Base-by-base conservation (phyloP, 225 moss, liverwort and hornwort species). In the Sphagnum contortum region DNA sequence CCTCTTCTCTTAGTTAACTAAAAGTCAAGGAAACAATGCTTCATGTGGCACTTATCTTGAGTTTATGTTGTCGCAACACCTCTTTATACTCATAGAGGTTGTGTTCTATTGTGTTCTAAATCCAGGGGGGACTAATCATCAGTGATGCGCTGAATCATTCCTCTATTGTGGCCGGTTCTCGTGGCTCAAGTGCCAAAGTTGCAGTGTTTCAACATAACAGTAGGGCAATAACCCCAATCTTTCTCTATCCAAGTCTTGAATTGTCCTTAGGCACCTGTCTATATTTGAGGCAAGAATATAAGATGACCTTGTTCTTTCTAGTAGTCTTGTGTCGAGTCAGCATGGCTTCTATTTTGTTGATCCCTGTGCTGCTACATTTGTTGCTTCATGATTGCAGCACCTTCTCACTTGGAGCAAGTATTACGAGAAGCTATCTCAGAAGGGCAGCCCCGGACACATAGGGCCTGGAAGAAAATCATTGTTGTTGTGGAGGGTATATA, bases 381-480 rank as follows among this genome's bases (percentile, higher is more conserved):
- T 29, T 29, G 29, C 29, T 29, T 29, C 49, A 7, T 62, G 45
- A 14, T 55, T 79, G 61, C 69, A 79, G 95, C 73, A 72, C 87
- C 96, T 2, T 82, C 88, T 12, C 90, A 96, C 66, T 74, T 96
- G 62, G 92, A 90, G 71, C 80, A 87, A 80, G 86, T 88, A 46
- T 69, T 96, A 48, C 84, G 92, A 63, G 80, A 88, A 71, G 85
- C 92, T 11, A 90, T 96, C 70, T 79, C 92, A 8, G 88, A 90
- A 54, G 96, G 96, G 57, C 96, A 96, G 61, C 78, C 96, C 60
- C 88, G 96, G 74, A 92, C 96, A 8, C 92, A 92, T 61, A 83
- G 96, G 76, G 92, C 96, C 6, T 96, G 96, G 96, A 96, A 96
- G 76, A 96, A 92, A 65, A 96, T 96, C 13, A 75, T 96, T 50